phyloP scores from a whole-genome alignment of 495 filamentous ascomycete species.

The Penicillium macrosclerotiorum region DNA sequence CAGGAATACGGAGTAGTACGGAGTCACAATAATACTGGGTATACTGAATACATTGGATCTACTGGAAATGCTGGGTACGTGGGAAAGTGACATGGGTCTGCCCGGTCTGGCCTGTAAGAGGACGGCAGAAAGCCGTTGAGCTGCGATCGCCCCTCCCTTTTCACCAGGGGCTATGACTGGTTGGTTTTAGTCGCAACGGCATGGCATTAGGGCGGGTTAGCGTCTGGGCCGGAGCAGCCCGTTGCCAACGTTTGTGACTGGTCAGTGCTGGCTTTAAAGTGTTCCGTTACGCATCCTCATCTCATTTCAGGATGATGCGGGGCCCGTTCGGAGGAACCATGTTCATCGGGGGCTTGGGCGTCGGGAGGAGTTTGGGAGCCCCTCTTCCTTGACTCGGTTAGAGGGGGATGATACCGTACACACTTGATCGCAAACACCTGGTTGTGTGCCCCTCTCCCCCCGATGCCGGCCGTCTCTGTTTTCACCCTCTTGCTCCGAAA shows the following conservation, averaged over 20 bases:
- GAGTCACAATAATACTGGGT: too few species aligned
- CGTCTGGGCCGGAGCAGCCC: slow-evolving; percentile 19
- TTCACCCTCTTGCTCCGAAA: too few species aligned
- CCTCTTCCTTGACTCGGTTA: slow-evolving; percentile 11
- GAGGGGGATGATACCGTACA: background rate
- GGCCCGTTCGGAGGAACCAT: slow-evolving; percentile 9
- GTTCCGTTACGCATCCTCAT: slow-evolving; percentile 22
- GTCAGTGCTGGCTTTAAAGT: slow-evolving; percentile 22
- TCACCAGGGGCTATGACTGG: background rate
- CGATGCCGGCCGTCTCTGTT: too few species aligned
- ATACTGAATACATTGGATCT: too few species aligned
- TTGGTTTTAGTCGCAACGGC: slow-evolving; percentile 27
- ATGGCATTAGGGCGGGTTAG: slow-evolving; percentile 25
- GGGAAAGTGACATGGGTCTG: too few species aligned
- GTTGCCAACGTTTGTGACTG: slow-evolving; percentile 15
- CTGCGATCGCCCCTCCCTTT: background rate
- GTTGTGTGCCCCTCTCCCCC: too few species aligned
- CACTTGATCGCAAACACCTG: too few species aligned
- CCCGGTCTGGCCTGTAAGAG: too few species aligned
- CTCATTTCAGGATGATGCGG: slow-evolving; percentile 30
- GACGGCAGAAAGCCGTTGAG: slow-evolving; percentile 19
- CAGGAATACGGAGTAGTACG: too few species aligned
- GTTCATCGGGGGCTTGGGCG: background rate
- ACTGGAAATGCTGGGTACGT: too few species aligned
- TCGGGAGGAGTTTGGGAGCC: background rate